A percentile compares a stretch with the other conserved stretches of the same genome.
Conservation (phyloP, 148 eudicot species). For the Rhododendron molle region DNA sequence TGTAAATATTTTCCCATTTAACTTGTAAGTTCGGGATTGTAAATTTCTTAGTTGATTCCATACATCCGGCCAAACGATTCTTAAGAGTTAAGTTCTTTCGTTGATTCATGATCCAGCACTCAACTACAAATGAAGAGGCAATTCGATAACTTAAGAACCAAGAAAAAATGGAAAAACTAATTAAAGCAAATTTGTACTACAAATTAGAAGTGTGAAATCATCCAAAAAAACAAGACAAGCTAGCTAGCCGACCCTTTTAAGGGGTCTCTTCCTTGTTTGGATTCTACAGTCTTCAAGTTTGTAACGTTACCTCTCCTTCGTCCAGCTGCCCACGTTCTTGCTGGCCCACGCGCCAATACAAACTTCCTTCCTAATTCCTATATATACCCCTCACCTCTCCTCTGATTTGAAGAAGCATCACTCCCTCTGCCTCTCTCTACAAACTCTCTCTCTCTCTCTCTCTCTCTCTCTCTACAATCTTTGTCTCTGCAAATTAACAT, state of each 20-base stretch:
- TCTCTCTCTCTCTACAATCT: background rate
- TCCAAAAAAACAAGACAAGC: background rate
- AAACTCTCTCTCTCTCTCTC: background rate
- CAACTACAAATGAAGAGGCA: too few species aligned
- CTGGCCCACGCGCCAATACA: background rate
- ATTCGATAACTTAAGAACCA: too few species aligned
- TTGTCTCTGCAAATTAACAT: background rate
- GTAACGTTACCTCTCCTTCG: background rate
- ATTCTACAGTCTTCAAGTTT: background rate
- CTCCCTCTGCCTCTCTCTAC: too few species aligned
- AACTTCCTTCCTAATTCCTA: background rate
- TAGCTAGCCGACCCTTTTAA: background rate
- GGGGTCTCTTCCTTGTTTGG: background rate
- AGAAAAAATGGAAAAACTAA: too few species aligned
- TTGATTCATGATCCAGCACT: too few species aligned
- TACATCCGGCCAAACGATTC: too few species aligned
- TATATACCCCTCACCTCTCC: background rate
- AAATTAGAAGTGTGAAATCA: too few species aligned
- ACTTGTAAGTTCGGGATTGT: too few species aligned
- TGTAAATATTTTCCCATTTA: too few species aligned
- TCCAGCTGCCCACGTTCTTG: constrained; percentile 2
- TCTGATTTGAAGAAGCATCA: background rate
- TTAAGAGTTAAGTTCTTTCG: too few species aligned
- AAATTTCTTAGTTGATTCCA: too few species aligned
- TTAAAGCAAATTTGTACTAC: too few species aligned